A percentile compares a stretch with the other conserved stretches of the same genome.
Evolutionary conservation across 768 basidiomycete genomes (phyloP).

Genomic region (Boletus rex-veris): DNA sequence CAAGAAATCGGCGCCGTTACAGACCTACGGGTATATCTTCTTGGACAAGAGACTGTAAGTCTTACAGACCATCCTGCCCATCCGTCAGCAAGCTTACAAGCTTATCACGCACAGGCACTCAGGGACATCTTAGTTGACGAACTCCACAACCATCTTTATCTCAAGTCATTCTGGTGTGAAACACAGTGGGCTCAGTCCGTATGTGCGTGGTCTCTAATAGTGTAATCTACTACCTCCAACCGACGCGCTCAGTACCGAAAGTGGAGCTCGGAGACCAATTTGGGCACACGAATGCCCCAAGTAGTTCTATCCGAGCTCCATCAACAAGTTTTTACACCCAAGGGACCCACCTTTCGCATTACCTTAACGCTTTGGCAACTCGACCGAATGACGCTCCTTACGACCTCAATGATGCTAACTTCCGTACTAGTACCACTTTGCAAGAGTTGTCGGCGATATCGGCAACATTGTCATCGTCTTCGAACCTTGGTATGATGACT

Average conservation of each 20-base stretch:
- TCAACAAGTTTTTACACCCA: slow-evolving; percentile 36
- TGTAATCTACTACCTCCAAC: slow-evolving; percentile 7
- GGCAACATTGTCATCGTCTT: slow-evolving; percentile 22
- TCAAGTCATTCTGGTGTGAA: slow-evolving; percentile 96
- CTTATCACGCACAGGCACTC: slow-evolving; percentile 56
- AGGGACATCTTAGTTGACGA: slow-evolving; percentile 94
- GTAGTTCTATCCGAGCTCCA: slow-evolving; percentile 23
- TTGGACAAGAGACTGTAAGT: slow-evolving; percentile 81
- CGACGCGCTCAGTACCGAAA: slow-evolving; percentile 48
- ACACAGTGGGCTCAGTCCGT: slow-evolving; percentile 83
- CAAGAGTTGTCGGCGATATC: slow-evolving; percentile 22
- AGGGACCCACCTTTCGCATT: slow-evolving; percentile 55
- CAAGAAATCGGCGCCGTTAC: slow-evolving; percentile 91
- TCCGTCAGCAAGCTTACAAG: slow-evolving; percentile 6
- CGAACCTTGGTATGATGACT: slow-evolving; percentile 22
- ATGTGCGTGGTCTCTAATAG: slow-evolving; percentile 47
- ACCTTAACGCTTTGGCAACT: slow-evolving; percentile 58
- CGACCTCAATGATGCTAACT: slow-evolving; percentile 49
- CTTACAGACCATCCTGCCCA: background rate
- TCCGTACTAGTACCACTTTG: slow-evolving; percentile 17
- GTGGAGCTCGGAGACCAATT: slow-evolving; percentile 61
- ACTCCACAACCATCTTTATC: slow-evolving; percentile 93
- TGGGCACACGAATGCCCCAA: slow-evolving; percentile 19
- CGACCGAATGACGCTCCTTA: slow-evolving; percentile 78
- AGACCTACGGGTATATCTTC: slow-evolving; percentile 82